A percentile compares a stretch with the other conserved stretches of the same genome.
phyloP scores from a whole-genome alignment of 805 yeast species.

The Pichia nakasei region DNA sequence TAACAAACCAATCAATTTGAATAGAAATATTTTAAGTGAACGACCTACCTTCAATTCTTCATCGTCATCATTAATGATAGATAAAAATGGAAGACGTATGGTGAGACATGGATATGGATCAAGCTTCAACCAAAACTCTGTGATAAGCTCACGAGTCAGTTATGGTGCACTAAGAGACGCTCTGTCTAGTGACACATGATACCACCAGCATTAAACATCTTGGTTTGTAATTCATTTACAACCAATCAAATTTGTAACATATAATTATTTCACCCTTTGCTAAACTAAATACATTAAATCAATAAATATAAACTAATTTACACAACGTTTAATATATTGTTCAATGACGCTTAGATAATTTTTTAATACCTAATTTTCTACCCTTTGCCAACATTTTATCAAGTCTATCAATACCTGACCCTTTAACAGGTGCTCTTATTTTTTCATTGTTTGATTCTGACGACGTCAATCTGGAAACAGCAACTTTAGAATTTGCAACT shows the following conservation, averaged over 20 bases:
- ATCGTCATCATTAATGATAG: conserved; percentile 34
- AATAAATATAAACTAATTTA: no score
- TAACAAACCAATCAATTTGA: neutral
- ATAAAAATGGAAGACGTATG: conserved; percentile 33
- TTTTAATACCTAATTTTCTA: conserved; percentile 10
- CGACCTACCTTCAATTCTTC: conserved; percentile 24
- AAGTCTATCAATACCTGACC: conserved; percentile 9
- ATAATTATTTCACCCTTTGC: no score
- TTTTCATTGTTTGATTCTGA: conserved; percentile 1
- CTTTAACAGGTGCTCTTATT: conserved; percentile 3
- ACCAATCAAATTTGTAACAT: no score
- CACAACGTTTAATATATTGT: no score
- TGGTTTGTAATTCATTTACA: conserved; percentile 9
- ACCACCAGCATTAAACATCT: conserved; percentile 11
- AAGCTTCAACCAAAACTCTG: conserved; percentile 23
- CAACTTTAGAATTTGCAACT: conserved; percentile 17
- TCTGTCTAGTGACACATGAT: conserved; percentile 11
- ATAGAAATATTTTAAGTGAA: neutral
- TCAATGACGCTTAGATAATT: neutral
- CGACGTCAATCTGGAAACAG: conserved; percentile 21
- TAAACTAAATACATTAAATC: no score
- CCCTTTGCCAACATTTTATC: conserved; percentile 12
- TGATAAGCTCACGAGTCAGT: conserved; percentile 33
- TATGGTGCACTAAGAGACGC: conserved; percentile 43
- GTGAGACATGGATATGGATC: conserved; percentile 38